These are phyloP conservation scores for Trametes coccinea DNA, from an alignment of 768 basidiomycete genomes.

Conservation along the genomic window DNA sequence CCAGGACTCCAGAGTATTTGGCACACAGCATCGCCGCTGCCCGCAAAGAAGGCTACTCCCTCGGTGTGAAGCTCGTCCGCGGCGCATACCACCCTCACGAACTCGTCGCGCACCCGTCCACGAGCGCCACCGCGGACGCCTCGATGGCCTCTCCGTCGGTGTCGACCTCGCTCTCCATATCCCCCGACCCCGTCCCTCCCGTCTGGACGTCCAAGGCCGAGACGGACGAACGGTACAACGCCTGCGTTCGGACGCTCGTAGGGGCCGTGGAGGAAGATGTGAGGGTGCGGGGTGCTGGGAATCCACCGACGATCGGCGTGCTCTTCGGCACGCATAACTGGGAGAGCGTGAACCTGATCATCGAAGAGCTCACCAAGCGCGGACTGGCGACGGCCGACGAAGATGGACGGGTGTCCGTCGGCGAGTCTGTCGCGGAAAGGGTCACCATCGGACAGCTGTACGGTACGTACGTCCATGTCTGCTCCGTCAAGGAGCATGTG, in stretches of 20 bases:
- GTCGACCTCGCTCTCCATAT: conserved; percentile 44
- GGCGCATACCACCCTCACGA: conserved; percentile 91
- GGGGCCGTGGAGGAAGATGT: conserved; percentile 56
- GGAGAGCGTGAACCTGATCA: conserved; percentile 60
- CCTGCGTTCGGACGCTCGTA: conserved; percentile 58
- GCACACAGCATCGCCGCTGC: conserved; percentile 66
- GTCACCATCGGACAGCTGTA: conserved; percentile 81
- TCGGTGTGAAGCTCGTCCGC: conserved; percentile 91
- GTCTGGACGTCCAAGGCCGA: conserved; percentile 69
- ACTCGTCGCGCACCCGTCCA: conserved; percentile 45
- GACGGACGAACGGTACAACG: conserved; percentile 75
- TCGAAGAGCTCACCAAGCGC: conserved; percentile 55
- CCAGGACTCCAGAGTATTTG: conserved; percentile 71
- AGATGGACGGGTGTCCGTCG: conserved; percentile 40
- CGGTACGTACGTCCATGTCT: conserved; percentile 47
- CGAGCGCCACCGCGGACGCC: conserved; percentile 4
- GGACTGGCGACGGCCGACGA: conserved; percentile 50
- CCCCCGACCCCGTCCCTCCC: conserved; percentile 58
- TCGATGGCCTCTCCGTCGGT: conserved; percentile 7
- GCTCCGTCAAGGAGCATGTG: not conserved
- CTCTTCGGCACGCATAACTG: conserved; percentile 90
- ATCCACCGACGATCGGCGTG: conserved; percentile 53
- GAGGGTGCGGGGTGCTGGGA: conserved; percentile 1
- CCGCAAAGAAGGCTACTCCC: conserved; percentile 60
- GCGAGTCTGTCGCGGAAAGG: conserved; percentile 59